phyloP scores from a whole-genome alignment of 1,284 basidiomycete species.

The Pseudozyma tsukubaensis region DNA sequence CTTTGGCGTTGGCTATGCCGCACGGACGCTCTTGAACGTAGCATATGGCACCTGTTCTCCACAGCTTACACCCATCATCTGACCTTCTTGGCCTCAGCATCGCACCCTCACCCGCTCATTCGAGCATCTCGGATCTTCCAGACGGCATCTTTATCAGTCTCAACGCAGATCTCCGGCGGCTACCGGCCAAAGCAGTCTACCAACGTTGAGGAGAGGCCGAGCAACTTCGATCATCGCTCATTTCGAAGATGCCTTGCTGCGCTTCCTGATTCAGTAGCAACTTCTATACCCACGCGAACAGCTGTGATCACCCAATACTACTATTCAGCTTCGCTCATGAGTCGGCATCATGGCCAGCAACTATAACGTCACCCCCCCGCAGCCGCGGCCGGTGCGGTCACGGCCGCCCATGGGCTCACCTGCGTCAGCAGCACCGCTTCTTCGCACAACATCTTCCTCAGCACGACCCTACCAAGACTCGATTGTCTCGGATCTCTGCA shows the following conservation, averaged over 20 bases:
- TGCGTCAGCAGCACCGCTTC: constrained; percentile 24
- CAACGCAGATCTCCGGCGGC: too few species aligned
- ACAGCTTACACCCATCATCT: neutral
- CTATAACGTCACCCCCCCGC: constrained; percentile 33
- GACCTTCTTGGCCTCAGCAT: neutral
- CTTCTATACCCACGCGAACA: too few species aligned
- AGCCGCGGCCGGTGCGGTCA: constrained; percentile 31
- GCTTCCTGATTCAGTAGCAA: too few species aligned
- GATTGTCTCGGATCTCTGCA: constrained; percentile 75
- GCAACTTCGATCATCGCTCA: too few species aligned
- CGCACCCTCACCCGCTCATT: neutral
- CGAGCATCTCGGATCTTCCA: neutral
- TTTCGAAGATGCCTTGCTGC: neutral
- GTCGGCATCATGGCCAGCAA: constrained; percentile 19
- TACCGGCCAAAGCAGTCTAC: too few species aligned
- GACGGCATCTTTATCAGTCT: neutral
- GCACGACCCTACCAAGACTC: constrained; percentile 71
- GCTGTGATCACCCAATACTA: neutral
- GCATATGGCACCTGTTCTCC: constrained; percentile 2
- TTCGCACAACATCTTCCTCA: constrained; percentile 22
- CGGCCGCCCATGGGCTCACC: constrained; percentile 34
- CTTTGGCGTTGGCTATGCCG: constrained; percentile 1
- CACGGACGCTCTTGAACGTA: constrained; percentile 13
- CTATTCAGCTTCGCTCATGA: neutral
- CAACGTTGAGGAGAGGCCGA: too few species aligned